A percentile compares a stretch with the other conserved stretches of the same genome.
Evolutionary conservation across 805 yeast species (phyloP).

Genomic region (Candida loeiensis): DNA sequence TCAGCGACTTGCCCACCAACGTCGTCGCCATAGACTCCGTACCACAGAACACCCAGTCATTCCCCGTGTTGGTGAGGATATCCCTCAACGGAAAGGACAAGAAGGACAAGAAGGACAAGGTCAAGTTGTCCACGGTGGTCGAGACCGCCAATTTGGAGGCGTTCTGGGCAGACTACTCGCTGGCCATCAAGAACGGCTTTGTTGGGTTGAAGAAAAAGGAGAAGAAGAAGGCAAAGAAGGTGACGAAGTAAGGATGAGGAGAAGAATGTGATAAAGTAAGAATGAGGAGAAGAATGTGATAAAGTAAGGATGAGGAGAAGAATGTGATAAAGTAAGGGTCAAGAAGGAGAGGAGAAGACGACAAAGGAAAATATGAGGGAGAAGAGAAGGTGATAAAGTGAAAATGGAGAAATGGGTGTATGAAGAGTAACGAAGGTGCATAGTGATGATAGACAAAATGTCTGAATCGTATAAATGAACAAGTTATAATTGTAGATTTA

Average conservation of each 20-base stretch:
- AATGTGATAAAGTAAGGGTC: neutral
- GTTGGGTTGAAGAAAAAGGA: constrained; percentile 78
- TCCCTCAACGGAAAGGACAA: constrained; percentile 47
- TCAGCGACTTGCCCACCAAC: constrained; percentile 33
- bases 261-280: constrained; percentile 11
- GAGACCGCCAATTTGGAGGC: constrained; percentile 54
- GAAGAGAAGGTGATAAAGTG: too few species aligned
- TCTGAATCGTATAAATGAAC: too few species aligned
- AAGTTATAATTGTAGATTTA: too few species aligned
- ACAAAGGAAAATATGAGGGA: neutral
- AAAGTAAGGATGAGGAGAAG: constrained; percentile 21
- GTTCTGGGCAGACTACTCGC: constrained; percentile 77
- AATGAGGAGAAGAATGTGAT: constrained; percentile 55
- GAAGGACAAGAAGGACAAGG: constrained; percentile 43
- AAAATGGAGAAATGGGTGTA: too few species aligned
- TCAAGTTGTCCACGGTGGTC: constrained; percentile 73
- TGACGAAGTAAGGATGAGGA: constrained; percentile 25
- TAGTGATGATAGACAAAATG: too few species aligned
- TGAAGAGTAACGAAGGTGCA: too few species aligned
- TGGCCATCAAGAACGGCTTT: constrained; percentile 66
- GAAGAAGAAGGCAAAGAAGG: constrained; percentile 64
- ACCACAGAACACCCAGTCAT: constrained; percentile 32
- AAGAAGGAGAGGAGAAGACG: neutral
- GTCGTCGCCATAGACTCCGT: constrained; percentile 19
- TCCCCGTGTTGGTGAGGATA: constrained; percentile 66